Evolutionary conservation across 2,329 filamentous ascomycete species (phyloP), one percentile per base, ranked within the genome.

Genomic region (Fusarium fracticaudum): DNA sequence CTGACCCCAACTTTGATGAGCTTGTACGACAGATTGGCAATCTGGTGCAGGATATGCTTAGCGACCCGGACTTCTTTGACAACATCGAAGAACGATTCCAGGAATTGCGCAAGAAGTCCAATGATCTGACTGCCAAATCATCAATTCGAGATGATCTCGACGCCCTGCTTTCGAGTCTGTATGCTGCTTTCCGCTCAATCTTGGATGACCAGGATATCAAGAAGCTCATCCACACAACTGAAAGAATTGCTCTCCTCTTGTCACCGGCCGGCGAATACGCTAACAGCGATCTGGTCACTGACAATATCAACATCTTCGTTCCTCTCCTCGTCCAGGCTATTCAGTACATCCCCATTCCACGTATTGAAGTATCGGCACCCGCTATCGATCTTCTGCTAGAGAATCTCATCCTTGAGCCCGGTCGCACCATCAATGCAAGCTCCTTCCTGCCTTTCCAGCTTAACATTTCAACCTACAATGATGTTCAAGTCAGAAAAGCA

Each of bases 371-470:
- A 10, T 93, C 94, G 2, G 93, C 92, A 8, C 95, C 95, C 1
- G 91, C 93, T 40, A 87, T 97, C 62, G 95, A 98, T 77, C 88
- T 98, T 10, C 85, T 98, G 2, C 85, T 98, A 6, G 96, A 98
- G 80, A 98, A 97, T 73, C 86, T 98, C 38, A 93, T 98, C 68
- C 87, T 98, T 38, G 94, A 98, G 79, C 96, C 96, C 0, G 96
- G 96, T 12, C 87, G 87, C 65, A 97, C 94, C 0, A 87, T 97
- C 77, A 96, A 98, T 80, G 86, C 92, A 71, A 94, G 93, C 7
- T 98, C 95, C 0, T 98, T 98, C 85, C 87, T 98, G 2, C 96
- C 96, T 0, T 96, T 94, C 84, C 91, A 91, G 63, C 86, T 98
- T 60, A 92, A 93, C 50, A 85, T 98, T 8, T 92, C 95, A 72